Percentiles rank a stretch among this genome's conserved stretches.
These are phyloP conservation scores for Mycena pura DNA, from an alignment of 768 basidiomycete genomes.

Conservation along the genomic window DNA sequence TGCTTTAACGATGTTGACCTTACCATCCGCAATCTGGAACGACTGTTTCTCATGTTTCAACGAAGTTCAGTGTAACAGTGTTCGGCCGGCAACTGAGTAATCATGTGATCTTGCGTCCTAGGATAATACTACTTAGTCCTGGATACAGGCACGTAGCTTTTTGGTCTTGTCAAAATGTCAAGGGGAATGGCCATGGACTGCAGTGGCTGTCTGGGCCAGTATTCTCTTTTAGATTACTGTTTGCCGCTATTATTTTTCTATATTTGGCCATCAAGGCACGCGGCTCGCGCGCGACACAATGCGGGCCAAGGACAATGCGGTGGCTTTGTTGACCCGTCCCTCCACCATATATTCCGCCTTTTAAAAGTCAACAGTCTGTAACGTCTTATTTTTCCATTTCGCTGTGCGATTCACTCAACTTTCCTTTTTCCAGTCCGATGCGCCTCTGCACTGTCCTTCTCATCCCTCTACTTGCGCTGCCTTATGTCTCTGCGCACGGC, in stretches of 20 bases:
- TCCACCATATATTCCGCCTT: not conserved
- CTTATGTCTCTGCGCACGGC: constrained; percentile 53
- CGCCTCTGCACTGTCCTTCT: constrained; percentile 32
- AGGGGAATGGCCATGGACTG: no score
- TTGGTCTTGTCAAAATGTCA: no score
- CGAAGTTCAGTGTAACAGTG: no score
- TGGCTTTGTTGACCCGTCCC: not conserved
- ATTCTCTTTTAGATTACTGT: not conserved
- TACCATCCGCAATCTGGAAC: no score
- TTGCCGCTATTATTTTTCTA: not conserved
- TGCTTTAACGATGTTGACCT: no score
- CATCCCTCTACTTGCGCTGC: constrained; percentile 41
- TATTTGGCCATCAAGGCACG: constrained; percentile 15
- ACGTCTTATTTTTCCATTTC: not conserved
- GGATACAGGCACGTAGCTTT: no score
- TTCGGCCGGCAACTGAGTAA: no score
- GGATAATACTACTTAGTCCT: no score
- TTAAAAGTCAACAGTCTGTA: not conserved
- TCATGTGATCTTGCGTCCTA: no score
- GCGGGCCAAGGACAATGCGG: constrained; percentile 17
- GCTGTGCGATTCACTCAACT: constrained; percentile 22
- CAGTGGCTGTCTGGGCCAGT: no score
- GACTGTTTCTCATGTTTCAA: no score
- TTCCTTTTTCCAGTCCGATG: constrained; percentile 32
- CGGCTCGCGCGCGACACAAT: constrained; percentile 19